A percentile compares a stretch with the other conserved stretches of the same genome.
Evolutionary conservation across 1,284 basidiomycete species (phyloP).

Genomic region (Moniliella sp.): DNA sequence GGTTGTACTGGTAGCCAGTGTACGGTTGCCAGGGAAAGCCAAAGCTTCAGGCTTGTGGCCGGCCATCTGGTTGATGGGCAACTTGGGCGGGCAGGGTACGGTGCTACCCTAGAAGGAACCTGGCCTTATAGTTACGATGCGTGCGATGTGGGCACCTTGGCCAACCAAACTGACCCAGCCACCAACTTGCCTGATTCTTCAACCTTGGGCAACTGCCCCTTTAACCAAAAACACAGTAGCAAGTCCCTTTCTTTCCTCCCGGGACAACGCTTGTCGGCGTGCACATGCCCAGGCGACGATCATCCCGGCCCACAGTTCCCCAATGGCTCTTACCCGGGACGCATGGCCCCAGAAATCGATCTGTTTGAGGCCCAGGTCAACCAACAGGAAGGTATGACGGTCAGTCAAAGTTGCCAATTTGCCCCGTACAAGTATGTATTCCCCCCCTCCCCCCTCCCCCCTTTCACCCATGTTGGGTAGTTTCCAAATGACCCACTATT

Average conservation of each 20-base stretch:
- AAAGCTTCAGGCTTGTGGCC: slow-evolving; percentile 19
- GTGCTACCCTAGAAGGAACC: slow-evolving; percentile 34
- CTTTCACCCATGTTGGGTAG: slow-evolving; percentile 3
- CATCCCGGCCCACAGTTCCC: slow-evolving; percentile 27
- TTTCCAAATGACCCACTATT: slow-evolving; percentile 4
- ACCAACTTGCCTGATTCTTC: too few species aligned
- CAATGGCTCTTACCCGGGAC: slow-evolving; percentile 50
- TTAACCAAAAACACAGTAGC: slow-evolving; percentile 23
- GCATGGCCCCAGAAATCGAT: slow-evolving; percentile 31
- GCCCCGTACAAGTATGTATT: slow-evolving; percentile 9
- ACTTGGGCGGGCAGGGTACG: slow-evolving; percentile 3
- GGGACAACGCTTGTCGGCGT: slow-evolving; percentile 43
- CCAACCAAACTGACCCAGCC: slow-evolving; percentile 16
- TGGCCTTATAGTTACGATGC: slow-evolving; percentile 6
- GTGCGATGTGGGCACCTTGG: slow-evolving; percentile 22
- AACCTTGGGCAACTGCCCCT: slow-evolving; percentile 14
- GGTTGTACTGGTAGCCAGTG: slow-evolving; percentile 8
- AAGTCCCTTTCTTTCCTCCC: slow-evolving; percentile 34
- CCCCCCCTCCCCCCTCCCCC: too few species aligned
- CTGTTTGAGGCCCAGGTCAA: slow-evolving; percentile 22
- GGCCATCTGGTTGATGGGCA: slow-evolving; percentile 27
- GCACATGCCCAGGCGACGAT: slow-evolving; percentile 39
- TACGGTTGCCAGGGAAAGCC: slow-evolving; percentile 14
- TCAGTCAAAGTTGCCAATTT: slow-evolving; percentile 6
- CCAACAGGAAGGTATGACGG: too few species aligned